A percentile compares a stretch with the other conserved stretches of the same genome.
Conservation (phyloP, 495 filamentous ascomycete species). For the Neurospora sp. region DNA sequence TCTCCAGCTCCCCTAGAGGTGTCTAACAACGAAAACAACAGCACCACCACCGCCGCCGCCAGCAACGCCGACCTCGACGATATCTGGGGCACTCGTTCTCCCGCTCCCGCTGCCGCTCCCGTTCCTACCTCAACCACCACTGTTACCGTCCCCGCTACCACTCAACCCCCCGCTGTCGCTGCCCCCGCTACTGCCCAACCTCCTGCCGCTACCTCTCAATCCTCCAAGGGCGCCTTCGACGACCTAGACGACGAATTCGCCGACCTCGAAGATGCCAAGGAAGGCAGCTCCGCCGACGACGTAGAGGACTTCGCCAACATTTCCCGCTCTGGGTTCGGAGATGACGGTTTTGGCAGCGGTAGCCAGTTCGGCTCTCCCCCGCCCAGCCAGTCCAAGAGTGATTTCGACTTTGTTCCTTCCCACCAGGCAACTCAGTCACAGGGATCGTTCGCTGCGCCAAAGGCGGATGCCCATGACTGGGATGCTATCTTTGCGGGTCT, state of each 20-base stretch:
- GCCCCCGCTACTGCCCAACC: constrained; percentile 15
- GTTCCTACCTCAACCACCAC: not conserved
- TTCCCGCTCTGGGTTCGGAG: constrained; percentile 42
- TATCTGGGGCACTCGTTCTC: constrained; percentile 20
- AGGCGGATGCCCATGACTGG: constrained; percentile 67
- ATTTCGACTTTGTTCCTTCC: constrained; percentile 35
- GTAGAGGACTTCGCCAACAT: constrained; percentile 55
- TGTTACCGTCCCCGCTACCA: constrained; percentile 1
- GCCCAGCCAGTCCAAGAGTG: constrained; percentile 42
- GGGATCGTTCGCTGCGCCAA: constrained; percentile 2
- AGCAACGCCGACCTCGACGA: constrained; percentile 11
- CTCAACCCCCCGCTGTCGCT: constrained; percentile 6
- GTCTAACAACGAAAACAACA: constrained; percentile 5
- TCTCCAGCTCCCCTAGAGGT: constrained; percentile 12
- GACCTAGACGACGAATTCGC: constrained; percentile 88
- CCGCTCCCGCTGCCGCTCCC: constrained; percentile 2
- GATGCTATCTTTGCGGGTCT: constrained; percentile 85
- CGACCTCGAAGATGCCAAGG: constrained; percentile 79
- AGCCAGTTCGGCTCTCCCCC: constrained; percentile 21
- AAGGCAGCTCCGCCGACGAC: constrained; percentile 70
- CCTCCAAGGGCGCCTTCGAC: constrained; percentile 42
- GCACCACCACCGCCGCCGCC: constrained; percentile 3
- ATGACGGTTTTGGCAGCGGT: constrained; percentile 54
- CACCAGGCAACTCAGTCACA: not conserved
- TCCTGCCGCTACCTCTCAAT: constrained; percentile 4